phyloP scores from a whole-genome alignment of 1,139 yeast species.

The Pichia sp. region DNA sequence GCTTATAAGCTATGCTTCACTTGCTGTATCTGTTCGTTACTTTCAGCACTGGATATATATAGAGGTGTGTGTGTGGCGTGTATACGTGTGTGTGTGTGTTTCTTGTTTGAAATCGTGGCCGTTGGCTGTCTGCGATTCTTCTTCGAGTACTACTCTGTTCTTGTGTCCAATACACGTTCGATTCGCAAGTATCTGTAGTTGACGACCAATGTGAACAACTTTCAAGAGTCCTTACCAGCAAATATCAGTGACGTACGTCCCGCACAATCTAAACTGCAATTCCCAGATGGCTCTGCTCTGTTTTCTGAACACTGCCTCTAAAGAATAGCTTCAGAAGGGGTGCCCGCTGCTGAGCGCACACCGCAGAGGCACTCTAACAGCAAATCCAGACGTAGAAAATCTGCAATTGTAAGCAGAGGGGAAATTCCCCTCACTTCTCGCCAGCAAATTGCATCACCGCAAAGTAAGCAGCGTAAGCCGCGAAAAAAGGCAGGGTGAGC shows the following conservation, averaged over 20 bases:
- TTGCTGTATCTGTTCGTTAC: no score
- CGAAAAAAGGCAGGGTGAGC: background rate
- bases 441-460: constrained; percentile 7
- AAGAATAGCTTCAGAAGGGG: background rate
- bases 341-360: background rate
- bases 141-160: background rate
- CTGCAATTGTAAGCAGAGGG: constrained; percentile 2
- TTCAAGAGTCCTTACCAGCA: background rate
- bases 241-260: background rate
- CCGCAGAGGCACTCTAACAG: background rate
- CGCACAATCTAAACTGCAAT: background rate
- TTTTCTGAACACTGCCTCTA: background rate
- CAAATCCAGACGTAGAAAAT: constrained; percentile 1
- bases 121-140: background rate
- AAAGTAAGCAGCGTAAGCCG: constrained; percentile 5
- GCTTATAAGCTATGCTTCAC: background rate
- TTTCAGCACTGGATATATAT: no score
- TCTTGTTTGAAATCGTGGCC: no score
- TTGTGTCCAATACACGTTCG: background rate
- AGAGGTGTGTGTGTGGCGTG: no score
- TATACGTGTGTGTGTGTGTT: no score
- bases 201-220: background rate
- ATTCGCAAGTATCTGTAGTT: background rate
- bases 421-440: constrained; percentile 12
- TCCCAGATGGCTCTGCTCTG: background rate